Evolutionary conservation across 2,329 filamentous ascomycete genomes (phyloP).

Genomic region (Samsoniella hepiali): DNA sequence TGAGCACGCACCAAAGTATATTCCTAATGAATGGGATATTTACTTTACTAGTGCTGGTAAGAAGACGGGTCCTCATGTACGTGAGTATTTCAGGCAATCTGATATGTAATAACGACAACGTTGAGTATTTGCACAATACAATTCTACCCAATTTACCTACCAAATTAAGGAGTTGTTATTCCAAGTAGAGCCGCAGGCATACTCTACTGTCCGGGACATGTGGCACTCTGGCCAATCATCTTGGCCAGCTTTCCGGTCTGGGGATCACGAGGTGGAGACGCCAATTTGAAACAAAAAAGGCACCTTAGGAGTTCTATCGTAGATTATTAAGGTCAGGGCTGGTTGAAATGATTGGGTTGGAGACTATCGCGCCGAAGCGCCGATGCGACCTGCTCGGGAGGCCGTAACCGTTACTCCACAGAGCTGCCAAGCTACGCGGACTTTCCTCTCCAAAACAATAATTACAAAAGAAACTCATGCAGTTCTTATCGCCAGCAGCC

Average conservation of each 20-base stretch:
- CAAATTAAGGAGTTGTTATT: not conserved
- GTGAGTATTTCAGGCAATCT: not conserved
- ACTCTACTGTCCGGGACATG: not conserved
- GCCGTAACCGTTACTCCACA: not conserved
- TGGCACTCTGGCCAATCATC: not conserved
- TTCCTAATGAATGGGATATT: constrained; percentile 16
- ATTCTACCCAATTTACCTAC: not conserved
- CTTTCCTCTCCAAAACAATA: not conserved
- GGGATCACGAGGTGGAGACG: not conserved
- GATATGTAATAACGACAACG: constrained; percentile 8
- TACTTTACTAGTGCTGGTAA: not conserved
- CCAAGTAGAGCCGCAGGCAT: not conserved
- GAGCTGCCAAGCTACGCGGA: not conserved
- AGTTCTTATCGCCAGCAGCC: too few relatives aligned
- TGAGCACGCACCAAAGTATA: constrained; percentile 15
- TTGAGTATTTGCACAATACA: constrained; percentile 6
- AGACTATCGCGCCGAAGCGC: not conserved
- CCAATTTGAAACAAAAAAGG: not conserved
- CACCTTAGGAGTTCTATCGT: not conserved
- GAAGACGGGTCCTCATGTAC: constrained; percentile 1
- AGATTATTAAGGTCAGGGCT: not conserved
- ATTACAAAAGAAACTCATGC: too few relatives aligned
- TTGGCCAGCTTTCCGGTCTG: not conserved
- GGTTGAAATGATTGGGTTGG: not conserved
- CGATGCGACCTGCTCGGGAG: not conserved